These are phyloP conservation scores for Rhizopus microsporus DNA, from an alignment of 371 early-diverging fungal species.

Conservation along the genomic window DNA sequence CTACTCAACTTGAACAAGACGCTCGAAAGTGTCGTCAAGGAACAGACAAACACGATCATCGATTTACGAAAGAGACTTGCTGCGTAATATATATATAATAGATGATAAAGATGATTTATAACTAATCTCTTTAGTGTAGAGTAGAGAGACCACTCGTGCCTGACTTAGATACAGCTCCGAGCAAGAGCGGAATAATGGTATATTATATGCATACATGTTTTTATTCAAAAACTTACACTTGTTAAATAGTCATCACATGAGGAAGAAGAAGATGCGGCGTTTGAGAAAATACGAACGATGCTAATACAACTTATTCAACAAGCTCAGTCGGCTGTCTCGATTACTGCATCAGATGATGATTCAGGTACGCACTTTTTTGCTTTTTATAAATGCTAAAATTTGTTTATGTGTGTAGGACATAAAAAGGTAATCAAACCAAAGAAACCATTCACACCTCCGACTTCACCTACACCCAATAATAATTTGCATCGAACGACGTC, in stretches of 20 bases:
- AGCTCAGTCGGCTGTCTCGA: slow-evolving; percentile 39
- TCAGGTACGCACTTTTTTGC: no score
- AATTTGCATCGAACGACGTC: slow-evolving; percentile 16
- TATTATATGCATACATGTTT: no score
- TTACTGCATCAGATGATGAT: background rate
- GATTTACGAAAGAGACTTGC: slow-evolving; percentile 44
- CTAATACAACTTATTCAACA: slow-evolving; percentile 42
- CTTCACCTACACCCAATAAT: slow-evolving; percentile 26
- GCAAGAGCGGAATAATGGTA: slow-evolving; percentile 39
- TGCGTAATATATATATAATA: slow-evolving; percentile 19
- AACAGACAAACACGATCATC: slow-evolving; percentile 39
- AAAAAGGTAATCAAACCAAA: no score
- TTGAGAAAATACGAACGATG: slow-evolving; percentile 35
- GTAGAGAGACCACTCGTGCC: slow-evolving; percentile 42
- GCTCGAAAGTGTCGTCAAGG: slow-evolving; percentile 44
- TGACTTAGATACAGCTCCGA: slow-evolving; percentile 30
- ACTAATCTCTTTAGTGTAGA: slow-evolving; percentile 15
- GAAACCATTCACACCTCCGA: slow-evolving; percentile 7
- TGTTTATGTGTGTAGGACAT: no score
- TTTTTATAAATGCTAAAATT: no score
- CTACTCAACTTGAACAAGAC: slow-evolving; percentile 45
- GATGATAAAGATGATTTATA: background rate
- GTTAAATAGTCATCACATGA: background rate
- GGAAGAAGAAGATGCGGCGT: slow-evolving; percentile 44
- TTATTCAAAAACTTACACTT: no score